phyloP scores from a whole-genome alignment of 176 grass and related monocot species.

The Dendrocalamus sinicus region DNA sequence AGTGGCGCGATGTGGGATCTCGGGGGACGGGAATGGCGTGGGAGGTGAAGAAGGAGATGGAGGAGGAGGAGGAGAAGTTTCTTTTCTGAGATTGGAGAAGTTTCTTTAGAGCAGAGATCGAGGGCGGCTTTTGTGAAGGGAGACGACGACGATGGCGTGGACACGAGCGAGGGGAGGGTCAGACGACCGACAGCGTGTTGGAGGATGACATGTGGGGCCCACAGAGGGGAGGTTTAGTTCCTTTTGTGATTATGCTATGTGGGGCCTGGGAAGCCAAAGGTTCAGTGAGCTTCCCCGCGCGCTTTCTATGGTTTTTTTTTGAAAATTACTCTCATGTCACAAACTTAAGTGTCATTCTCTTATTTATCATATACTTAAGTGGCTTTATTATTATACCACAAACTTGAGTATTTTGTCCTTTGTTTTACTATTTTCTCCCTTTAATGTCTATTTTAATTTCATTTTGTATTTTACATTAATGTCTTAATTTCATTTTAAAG shows the following conservation, averaged over 20 bases:
- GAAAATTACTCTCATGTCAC: too few species aligned
- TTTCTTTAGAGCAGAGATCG: constrained; percentile 52
- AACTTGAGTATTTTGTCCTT: too few species aligned
- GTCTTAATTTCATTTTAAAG: too few species aligned
- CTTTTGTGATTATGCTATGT: not conserved
- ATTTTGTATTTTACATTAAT: too few species aligned
- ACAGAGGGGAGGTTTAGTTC: not conserved
- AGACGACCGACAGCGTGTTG: constrained; percentile 43
- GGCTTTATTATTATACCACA: too few species aligned
- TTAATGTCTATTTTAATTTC: too few species aligned
- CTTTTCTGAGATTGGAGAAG: constrained; percentile 18
- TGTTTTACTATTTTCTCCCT: too few species aligned
- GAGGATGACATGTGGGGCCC: constrained; percentile 3
- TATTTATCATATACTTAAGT: too few species aligned
- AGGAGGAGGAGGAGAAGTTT: not conserved
- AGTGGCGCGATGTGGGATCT: constrained; percentile 38
- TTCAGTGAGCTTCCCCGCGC: constrained; percentile 37
- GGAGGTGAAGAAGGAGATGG: constrained; percentile 16
- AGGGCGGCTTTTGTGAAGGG: constrained; percentile 55
- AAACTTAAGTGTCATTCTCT: too few species aligned
- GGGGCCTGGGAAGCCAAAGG: not conserved
- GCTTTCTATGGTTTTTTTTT: not conserved
- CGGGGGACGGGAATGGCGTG: constrained; percentile 39
- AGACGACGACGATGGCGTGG: not conserved
- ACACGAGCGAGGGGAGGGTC: not conserved